These are phyloP conservation scores for Acanthamoeba sp. DNA, from an alignment of 208 protist species.

Conservation along the genomic window DNA sequence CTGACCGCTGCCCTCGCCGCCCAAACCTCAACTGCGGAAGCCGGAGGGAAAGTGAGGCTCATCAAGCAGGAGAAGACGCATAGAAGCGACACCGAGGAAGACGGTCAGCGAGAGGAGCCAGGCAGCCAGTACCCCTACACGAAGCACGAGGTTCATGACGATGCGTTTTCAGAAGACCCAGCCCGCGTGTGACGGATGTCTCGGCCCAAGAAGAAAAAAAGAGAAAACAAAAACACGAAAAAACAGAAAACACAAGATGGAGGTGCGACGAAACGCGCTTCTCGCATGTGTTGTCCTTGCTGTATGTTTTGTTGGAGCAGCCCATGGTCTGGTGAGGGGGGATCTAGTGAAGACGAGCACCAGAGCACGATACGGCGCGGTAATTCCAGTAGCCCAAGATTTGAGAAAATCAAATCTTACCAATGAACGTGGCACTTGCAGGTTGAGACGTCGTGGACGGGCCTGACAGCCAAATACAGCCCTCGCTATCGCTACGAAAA, in stretches of 20 bases:
- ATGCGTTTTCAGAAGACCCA: no score
- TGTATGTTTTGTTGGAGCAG: background rate
- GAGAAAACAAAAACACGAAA: no score
- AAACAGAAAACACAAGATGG: no score
- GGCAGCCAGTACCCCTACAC: no score
- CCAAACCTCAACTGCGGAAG: no score
- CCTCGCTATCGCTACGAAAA: conserved; percentile 39
- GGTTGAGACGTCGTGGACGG: conserved; percentile 47
- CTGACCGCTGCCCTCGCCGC: background rate
- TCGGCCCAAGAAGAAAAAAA: background rate
- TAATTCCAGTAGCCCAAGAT: background rate
- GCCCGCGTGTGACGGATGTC: no score
- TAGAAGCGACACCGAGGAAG: background rate
- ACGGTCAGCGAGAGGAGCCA: no score
- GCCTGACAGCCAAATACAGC: conserved; percentile 43
- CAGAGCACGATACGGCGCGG: conserved; percentile 35
- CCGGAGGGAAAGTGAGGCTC: background rate
- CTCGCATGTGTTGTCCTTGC: background rate
- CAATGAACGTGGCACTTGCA: no score
- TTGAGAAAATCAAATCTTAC: no score
- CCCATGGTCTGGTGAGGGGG: background rate
- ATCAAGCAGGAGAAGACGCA: background rate
- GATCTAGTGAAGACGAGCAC: conserved; percentile 40
- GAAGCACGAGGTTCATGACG: no score
- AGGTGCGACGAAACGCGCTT: background rate